Evolutionary conservation across 2,329 filamentous ascomycete genomes (phyloP).

Genomic region (Fusarium lateritium): DNA sequence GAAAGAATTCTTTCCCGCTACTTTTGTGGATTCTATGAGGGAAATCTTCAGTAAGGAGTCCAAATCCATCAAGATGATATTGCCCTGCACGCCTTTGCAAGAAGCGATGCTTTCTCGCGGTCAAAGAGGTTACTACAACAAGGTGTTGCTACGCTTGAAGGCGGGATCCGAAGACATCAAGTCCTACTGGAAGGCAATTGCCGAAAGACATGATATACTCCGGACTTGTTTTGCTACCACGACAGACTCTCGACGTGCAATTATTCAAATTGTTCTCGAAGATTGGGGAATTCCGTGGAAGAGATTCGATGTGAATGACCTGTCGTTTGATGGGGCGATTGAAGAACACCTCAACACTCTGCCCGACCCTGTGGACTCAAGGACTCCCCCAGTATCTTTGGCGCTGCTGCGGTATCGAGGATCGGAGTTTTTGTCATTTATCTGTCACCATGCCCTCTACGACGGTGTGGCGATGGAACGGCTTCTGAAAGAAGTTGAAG

Average conservation of each 20-base stretch:
- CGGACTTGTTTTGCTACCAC: slow-evolving; percentile 82
- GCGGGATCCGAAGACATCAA: slow-evolving; percentile 66
- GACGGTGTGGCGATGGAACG: slow-evolving; percentile 83
- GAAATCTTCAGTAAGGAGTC: slow-evolving; percentile 52
- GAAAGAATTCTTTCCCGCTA: slow-evolving; percentile 47
- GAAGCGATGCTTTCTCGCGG: slow-evolving; percentile 82
- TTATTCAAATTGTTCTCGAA: slow-evolving; percentile 79
- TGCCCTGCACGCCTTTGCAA: slow-evolving; percentile 90
- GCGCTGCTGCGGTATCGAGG: slow-evolving; percentile 56
- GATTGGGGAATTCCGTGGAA: slow-evolving; percentile 60
- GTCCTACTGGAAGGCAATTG: slow-evolving; percentile 73
- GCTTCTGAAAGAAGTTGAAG: slow-evolving; percentile 80
- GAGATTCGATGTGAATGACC: slow-evolving; percentile 49
- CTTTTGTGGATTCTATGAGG: slow-evolving; percentile 49
- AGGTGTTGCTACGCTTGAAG: slow-evolving; percentile 73
- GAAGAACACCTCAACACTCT: slow-evolving; percentile 59
- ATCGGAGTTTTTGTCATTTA: slow-evolving; percentile 61
- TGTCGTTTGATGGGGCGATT: slow-evolving; percentile 56
- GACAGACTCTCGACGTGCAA: slow-evolving; percentile 71
- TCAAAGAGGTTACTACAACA: slow-evolving; percentile 78
- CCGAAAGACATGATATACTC: slow-evolving; percentile 79
- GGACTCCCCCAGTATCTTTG: slow-evolving; percentile 62
- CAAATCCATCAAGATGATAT: slow-evolving; percentile 65
- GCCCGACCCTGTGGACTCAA: slow-evolving; percentile 60
- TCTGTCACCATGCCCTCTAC: slow-evolving; percentile 86